Base-by-base conservation (phyloP, 352 stramenopile species). In the Phytopythium montanum region DNA sequence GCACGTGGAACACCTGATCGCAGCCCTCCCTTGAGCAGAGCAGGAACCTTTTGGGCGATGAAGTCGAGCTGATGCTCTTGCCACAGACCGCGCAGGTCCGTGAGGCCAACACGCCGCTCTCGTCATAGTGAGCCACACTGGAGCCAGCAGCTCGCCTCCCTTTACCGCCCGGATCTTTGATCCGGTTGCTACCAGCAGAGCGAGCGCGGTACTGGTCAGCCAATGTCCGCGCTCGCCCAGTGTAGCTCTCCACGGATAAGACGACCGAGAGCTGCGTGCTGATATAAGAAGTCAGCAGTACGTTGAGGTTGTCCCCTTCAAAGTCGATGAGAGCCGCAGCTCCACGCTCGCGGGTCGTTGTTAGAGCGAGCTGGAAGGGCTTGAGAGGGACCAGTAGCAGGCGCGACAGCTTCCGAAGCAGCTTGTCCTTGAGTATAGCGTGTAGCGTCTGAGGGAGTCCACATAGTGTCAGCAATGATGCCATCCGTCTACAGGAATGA, bases 231-330 rank as follows among this genome's bases (percentile, higher is more conserved):
- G 57, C 21, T 0, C 51, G 67, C 0, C 80, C 76, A 2, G 69
- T 72, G 56, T 90, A 87, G 53, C 85, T 90, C 60, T 89, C 68
- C 16, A 92, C 62, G 19, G 70, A 68, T 2, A 92, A 69, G 12
- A 87, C 68, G 19, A 87, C 54, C 3, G 62, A 56, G 2, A 90
- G 62, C 28, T 85, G 56, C 5, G 72, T 65, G 44, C 67, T 81
- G 34, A 81, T 70, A 6, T 75, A 75, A 9, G 71, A 68, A 12
- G 79, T 75, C 39, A 90, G 49, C 58, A 92, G 64, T 0, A 90
- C 34, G 16, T 77, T 75, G 19, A 85, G 48, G 57, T 90, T 92
- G 28, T 87, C 80, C 18, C 54, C 62, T 33, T 79, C 73, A 48
- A 83, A 86, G 19, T 90, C 77, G 16, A 92, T 57, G 26, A 87